Base-by-base conservation (phyloP, 371 early-diverging fungal genomes). In the Blakeslea trispora region DNA sequence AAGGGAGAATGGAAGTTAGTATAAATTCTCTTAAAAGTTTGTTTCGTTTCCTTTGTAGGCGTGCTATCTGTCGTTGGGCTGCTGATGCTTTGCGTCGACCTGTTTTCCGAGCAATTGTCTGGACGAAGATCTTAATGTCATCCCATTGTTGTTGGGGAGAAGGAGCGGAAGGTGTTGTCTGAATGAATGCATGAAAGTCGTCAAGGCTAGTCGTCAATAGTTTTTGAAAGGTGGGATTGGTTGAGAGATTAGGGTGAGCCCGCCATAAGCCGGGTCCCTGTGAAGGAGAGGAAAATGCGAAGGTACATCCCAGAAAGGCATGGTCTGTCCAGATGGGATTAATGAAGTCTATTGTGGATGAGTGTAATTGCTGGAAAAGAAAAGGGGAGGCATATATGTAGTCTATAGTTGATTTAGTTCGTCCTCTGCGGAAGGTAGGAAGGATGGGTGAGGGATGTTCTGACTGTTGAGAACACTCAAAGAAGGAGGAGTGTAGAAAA, bases 251-350 rank as follows among this genome's bases (percentile, higher is more conserved):
- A 40, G 57, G 43, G 17, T 57, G 15, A 22, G 44, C 42, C 0
- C 50, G 49, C 57, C 49, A 50, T 7, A 57, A 15, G 0, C 50
- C 31, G 1, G 32, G 1, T 0, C 53, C 53, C 14, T 43, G 28
- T 1, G 14, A 11, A 21, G 9, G 2, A 2, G 43, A 32, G 0
- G 3, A 0, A 15, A 57, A 45, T 19, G n/a, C 0, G 5, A 57
- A 57, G 23, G 14, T 10, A 15, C 21, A 13, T 11, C 23, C n/a
- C 8, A 57, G 37, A 2, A 48, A 13, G 1, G 50, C 45, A 50
- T 57, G 57, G 43, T 57, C 57, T n/a, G 57, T 57, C 50, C 57
- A 57, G 1, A 5, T 6, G 17, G 57, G 23, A 1, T 22, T 24
- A 24, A 57, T 32, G n/a, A n/a, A n/a, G n/a, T n/a, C n/a, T n/a